Base-by-base conservation (phyloP, 352 stramenopile species). In the Globisporangium acanthophoron region DNA sequence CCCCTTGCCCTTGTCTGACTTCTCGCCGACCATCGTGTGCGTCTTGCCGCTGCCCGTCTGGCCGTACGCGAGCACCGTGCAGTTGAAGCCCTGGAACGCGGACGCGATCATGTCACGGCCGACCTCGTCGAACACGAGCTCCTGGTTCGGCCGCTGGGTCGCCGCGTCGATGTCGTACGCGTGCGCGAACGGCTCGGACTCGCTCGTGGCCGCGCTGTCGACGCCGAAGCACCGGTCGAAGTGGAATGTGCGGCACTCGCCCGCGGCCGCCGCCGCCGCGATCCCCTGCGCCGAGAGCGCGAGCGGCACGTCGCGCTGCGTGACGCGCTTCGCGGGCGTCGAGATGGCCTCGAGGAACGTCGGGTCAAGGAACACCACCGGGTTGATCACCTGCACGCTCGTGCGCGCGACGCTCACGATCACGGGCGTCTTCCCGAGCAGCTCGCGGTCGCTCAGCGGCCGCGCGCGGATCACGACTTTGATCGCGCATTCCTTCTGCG, bases 31-130 rank as follows among this genome's bases (percentile, higher is more conserved):
- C 85, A 94, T 92, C 3, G 82, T 94, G 59, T 94, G 83, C 1
- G 85, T 94, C 58, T 94, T 92, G 15, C 85, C 85, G 29, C 76
- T 89, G 0, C 85, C 85, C 0, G 85, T 94, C 66, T 94, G 82
- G 0, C 85, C 85, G 45, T 94, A 94, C 3, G 85, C 85, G 43
- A 94, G 67, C 56, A 94, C 70, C 5, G 81, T 91, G 56, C 85
- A 94, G 52, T 94, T 92, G 62, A 94, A 94, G 3, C 85, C 85
- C 37, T 89, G 66, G 54, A 94, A 89, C 0, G 85, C 81, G 35
- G 82, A 75, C n/a, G 66, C 69, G 43, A 94, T 80, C 50, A 90
- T 79, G 8, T 85, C 71, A 44, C 67, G 58, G 0, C 85, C 85
- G n/a, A 92, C 71, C 44, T 92, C 82, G 50, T 89, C 73, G 59